phyloP scores from a whole-genome alignment of 2,329 filamentous ascomycete species.

The Pleoardoris graminearum region DNA sequence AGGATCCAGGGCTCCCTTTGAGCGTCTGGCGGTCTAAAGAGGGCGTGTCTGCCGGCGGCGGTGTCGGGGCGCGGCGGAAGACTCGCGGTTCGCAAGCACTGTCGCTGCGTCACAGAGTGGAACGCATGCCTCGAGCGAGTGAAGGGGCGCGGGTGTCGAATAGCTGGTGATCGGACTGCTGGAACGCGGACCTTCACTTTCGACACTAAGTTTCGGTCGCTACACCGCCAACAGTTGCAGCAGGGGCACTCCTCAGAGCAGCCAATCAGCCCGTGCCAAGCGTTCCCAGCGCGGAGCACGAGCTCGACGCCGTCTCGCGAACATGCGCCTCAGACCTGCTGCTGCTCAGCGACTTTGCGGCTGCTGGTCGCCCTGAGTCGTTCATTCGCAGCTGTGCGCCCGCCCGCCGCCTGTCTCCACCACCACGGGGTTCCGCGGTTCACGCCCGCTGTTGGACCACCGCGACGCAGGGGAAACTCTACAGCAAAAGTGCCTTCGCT shows the following conservation, averaged over 20 bases:
- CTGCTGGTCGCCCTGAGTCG: not conserved
- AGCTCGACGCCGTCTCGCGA: slow-evolving; percentile 7
- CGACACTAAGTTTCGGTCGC: slow-evolving; percentile 15
- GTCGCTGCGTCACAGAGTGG: slow-evolving; percentile 35
- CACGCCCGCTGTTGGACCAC: slow-evolving; percentile 3
- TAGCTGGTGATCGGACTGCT: slow-evolving; percentile 11
- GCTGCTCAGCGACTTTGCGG: not conserved
- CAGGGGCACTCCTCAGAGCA: slow-evolving; percentile 12
- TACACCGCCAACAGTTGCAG: slow-evolving; percentile 28
- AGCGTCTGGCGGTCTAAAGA: slow-evolving; percentile 22
- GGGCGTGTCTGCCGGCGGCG: slow-evolving; percentile 18
- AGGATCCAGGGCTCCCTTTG: slow-evolving; percentile 35
- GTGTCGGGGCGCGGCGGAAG: slow-evolving; percentile 4
- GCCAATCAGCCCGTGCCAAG: slow-evolving; percentile 21
- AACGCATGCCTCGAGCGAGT: slow-evolving; percentile 26
- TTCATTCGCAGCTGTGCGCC: not conserved
- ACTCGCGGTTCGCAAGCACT: slow-evolving; percentile 23
- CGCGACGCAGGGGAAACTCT: not conserved
- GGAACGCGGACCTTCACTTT: slow-evolving; percentile 25
- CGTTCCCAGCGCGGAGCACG: slow-evolving; percentile 9
- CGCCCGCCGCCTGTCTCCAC: slow-evolving; percentile 1
- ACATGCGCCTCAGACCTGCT: slow-evolving; percentile 4
- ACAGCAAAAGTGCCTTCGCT: slow-evolving; percentile 7
- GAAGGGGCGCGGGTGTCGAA: slow-evolving; percentile 4
- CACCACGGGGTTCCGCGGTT: slow-evolving; percentile 9